Base-by-base conservation (phyloP, 345 rosid species). In the Eutrema heterophyllum region DNA sequence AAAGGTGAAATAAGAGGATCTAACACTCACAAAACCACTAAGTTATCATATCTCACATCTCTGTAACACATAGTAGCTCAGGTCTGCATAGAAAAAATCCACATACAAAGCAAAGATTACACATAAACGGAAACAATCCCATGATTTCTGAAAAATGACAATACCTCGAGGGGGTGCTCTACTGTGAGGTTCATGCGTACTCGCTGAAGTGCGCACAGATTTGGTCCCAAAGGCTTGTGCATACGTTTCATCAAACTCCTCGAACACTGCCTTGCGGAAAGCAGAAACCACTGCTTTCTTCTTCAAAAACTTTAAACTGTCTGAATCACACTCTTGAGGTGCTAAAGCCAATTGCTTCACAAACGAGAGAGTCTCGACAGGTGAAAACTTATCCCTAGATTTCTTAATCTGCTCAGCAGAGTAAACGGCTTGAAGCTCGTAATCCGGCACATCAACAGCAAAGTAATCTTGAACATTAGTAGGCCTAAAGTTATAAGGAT, bases 181-280 rank as follows among this genome's bases (percentile, higher is more conserved):
- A 70, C 44, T 77, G 29, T 80, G 83, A 52, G 77, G 88, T 66
- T 78, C 83, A 57, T 72, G 39, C 14, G 21, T 39, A 68, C 30
- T 79, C 52, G 52, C 61, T 1, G 78, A 59, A 66, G 79, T 40
- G 53, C 83, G 87, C 4, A 79, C 30, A 3, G 86, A 69, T 60
- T 79, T 96, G 32, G 77, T 83, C n/a, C 97, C 97, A 72, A 96
- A 96, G n/a, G 99, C 99, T 78, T 96, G 95, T 2, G 96, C 90
- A 78, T 96, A 92, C 0, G 99, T 96, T 87, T 90, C 97, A 78
- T 92, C 99, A 78, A 83, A 90, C 93, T 96, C 97, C 87, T 92
- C 98, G 74, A 90, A 96, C 40, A 87, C 82, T 9, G 97, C 92
- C 85, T 78, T 96, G 39, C 98, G 91, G 7, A 89, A 81, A 68